Evolutionary conservation across 139 green algal genomes (phyloP).

Genomic region (Yamagishiella unicocca): DNA sequence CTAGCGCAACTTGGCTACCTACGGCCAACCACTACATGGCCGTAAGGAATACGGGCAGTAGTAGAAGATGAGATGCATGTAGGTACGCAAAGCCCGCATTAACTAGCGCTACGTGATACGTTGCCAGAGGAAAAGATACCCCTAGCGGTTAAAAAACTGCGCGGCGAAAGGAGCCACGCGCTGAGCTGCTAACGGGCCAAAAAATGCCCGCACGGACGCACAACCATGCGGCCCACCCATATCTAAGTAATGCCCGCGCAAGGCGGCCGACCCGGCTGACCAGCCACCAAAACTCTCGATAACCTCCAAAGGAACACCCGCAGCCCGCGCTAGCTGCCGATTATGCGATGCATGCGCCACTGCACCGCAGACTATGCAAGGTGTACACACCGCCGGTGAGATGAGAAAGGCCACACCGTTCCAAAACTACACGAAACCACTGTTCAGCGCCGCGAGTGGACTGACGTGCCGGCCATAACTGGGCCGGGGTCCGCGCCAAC

Average conservation of each 20-base stretch:
- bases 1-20: too few relatives aligned
- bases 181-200: too few relatives aligned
- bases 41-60: too few relatives aligned
- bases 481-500: not conserved
- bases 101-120: not conserved
- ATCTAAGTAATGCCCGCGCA: slow-evolving; percentile 23
- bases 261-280: not conserved
- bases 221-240: not conserved
- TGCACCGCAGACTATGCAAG: not conserved
- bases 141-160: not conserved
- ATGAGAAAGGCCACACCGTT: not conserved
- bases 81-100: too few relatives aligned
- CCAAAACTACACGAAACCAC: not conserved
- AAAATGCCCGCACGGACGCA: not conserved
- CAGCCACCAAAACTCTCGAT: slow-evolving; percentile 5
- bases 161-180: not conserved
- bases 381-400: not conserved
- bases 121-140: slow-evolving; percentile 5
- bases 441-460: not conserved
- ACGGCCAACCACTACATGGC: too few relatives aligned
- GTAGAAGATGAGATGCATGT: too few relatives aligned
- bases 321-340: not conserved
- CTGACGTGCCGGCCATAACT: not conserved
- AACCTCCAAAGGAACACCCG: not conserved
- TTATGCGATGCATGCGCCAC: slow-evolving; percentile 21